phyloP scores from a whole-genome alignment of 345 rosid genomes.

The Iberis pinnata region DNA sequence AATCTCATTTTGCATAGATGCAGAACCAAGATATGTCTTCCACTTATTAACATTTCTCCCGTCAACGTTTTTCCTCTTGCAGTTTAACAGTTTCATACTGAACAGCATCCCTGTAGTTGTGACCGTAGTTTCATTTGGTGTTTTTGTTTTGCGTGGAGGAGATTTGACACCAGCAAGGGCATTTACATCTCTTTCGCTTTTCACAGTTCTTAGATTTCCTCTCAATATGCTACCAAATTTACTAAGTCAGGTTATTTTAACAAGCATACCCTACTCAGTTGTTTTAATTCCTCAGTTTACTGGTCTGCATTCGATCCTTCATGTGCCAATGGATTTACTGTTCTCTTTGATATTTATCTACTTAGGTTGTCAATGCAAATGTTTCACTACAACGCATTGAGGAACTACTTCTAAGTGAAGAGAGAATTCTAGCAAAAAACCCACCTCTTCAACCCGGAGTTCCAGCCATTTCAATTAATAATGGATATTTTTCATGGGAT shows the following conservation, averaged over 20 bases:
- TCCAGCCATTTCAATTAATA: conserved; percentile 74
- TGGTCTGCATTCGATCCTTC: not conserved
- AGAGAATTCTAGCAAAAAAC: conserved; percentile 64
- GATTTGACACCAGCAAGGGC: conserved; percentile 91
- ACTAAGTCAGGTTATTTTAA: conserved; percentile 66
- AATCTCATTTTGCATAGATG: not conserved
- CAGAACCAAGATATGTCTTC: not conserved
- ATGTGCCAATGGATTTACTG: conserved; percentile 1
- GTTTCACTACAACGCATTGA: conserved; percentile 85
- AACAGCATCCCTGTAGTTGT: conserved; percentile 85
- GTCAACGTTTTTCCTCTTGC: conserved; percentile 32
- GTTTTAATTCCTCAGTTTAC: not conserved
- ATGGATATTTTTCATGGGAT: conserved; percentile 90
- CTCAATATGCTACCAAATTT: conserved; percentile 80
- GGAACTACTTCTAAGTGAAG: conserved; percentile 76
- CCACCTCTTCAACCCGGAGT: conserved; percentile 67
- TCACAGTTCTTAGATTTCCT: conserved; percentile 70
- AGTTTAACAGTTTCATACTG: conserved; percentile 77
- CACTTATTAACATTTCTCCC: conserved; percentile 2
- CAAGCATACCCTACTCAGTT: not conserved
- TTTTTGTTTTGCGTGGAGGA: conserved; percentile 88
- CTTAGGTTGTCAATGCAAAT: conserved; percentile 83
- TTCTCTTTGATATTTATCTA: conserved; percentile 8
- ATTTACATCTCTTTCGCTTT: conserved; percentile 91
- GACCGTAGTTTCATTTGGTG: conserved; percentile 82